Base-by-base conservation (phyloP, 2,329 filamentous ascomycete species). In the Allantophomopsis lycopodina region DNA sequence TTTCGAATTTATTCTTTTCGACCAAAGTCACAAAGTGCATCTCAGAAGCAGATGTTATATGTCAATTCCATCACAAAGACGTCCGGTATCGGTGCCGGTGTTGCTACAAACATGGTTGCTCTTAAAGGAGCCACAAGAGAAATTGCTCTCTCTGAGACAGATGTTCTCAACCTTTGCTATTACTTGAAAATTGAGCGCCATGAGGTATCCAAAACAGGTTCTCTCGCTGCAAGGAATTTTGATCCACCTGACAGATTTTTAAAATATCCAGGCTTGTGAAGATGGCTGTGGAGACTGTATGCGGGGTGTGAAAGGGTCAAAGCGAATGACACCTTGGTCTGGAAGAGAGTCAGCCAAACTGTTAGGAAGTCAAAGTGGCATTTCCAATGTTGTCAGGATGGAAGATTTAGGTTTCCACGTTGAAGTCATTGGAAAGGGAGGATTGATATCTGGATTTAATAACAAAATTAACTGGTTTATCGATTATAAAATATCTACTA, bases 331-430 rank as follows among this genome's bases (percentile, higher is more conserved):
- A 51, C 47, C 3, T 46, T 69, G 5, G 64, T 70, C 39, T 70
- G 67, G 61, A 50, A 56, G 20, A 58, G 57, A 21, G 59, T 71
- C 13, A 60, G 63, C 5, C 57, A 60, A 38, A 53, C 54, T 12
- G 60, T 70, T 56, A 57, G 58, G 40, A 59, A 61, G 35, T 66
- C 67, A 2, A 66, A 60, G 43, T 68, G 60, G 54, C 8, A 49
- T 59, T 12, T 7, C 60, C 5, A 47, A 58, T 42, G 43, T 39
- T 10, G 41, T 36, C 18, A 46, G 42, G 16, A 45, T 60, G 40
- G 48, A 51, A 36, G 42, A 40, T 5, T 45, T 59, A 5, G 57
- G 56, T 2, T 50, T 58, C 35, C 47, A 47, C 16, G 51, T 55
- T 6, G 52, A 54, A 38, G 46, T 42, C 0, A 52, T 56, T 43